Conservation (phyloP, 169 alveolate species). For the Theileria parva region DNA sequence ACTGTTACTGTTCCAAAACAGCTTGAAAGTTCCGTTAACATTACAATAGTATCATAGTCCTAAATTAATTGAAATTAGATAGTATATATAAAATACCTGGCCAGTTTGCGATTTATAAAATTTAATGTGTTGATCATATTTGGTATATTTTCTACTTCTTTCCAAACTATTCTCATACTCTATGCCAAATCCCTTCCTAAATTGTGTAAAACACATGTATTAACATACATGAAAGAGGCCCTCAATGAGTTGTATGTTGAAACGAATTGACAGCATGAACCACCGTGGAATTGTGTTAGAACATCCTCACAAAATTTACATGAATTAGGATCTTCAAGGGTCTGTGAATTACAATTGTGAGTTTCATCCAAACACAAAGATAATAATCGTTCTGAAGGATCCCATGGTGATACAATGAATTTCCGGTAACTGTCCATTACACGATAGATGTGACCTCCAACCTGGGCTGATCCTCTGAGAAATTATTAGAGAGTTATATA, state of each 20-base stretch:
- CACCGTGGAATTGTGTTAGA: conserved; percentile 38
- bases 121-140: neutral
- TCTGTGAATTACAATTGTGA: neutral
- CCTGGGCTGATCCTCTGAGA: conserved; percentile 45
- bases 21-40: conserved; percentile 22
- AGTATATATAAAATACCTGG: neutral
- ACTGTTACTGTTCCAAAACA: conserved; percentile 42
- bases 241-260: neutral
- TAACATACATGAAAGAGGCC: neutral
- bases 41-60: conserved; percentile 20
- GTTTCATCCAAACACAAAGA: conserved; percentile 35
- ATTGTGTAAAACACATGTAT: neutral
- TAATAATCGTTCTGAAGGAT: conserved; percentile 58
- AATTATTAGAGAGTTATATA: neutral
- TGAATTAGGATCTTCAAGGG: neutral
- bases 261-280: conserved; percentile 33
- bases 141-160: neutral
- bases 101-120: neutral
- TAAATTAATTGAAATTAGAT: neutral
- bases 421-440: conserved; percentile 14
- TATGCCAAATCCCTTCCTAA: conserved; percentile 12
- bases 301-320: conserved; percentile 25
- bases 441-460: conserved; percentile 54
- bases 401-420: conserved; percentile 51
- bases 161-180: conserved; percentile 12